Evolutionary conservation across 257 asterid genomes (phyloP).

Genomic region (Capsicum chinense): DNA sequence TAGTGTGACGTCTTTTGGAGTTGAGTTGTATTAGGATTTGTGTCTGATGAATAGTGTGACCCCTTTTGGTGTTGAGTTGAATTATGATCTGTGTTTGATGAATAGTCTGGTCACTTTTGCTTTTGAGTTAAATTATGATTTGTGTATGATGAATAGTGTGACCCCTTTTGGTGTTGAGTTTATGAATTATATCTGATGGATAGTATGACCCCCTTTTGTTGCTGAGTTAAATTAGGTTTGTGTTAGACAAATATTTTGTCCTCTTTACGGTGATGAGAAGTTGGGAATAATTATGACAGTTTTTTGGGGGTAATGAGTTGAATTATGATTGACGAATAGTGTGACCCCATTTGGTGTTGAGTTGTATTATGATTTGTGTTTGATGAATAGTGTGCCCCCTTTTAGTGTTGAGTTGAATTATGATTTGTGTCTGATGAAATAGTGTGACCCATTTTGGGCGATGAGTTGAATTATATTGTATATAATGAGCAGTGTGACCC

Average conservation of each 20-base stretch:
- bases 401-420: background rate
- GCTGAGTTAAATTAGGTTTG: no score
- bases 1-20: background rate
- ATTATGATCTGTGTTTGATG: background rate
- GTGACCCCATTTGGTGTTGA: background rate
- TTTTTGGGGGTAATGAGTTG: background rate
- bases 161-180: background rate
- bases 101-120: background rate
- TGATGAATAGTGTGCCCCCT: no score
- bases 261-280: no score
- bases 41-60: background rate
- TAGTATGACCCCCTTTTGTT: background rate
- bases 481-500: background rate
- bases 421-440: background rate
- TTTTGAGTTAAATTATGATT: no score
- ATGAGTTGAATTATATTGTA: background rate
- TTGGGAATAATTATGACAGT: no score
- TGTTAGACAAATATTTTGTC: no score
- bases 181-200: background rate
- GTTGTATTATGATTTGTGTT: background rate
- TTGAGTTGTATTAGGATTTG: background rate
- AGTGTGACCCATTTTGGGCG: background rate
- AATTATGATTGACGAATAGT: background rate
- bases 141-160: background rate
- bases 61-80: background rate